Base-by-base conservation (phyloP, 2,329 filamentous ascomycete genomes). In the Aspergillus udagawae region DNA sequence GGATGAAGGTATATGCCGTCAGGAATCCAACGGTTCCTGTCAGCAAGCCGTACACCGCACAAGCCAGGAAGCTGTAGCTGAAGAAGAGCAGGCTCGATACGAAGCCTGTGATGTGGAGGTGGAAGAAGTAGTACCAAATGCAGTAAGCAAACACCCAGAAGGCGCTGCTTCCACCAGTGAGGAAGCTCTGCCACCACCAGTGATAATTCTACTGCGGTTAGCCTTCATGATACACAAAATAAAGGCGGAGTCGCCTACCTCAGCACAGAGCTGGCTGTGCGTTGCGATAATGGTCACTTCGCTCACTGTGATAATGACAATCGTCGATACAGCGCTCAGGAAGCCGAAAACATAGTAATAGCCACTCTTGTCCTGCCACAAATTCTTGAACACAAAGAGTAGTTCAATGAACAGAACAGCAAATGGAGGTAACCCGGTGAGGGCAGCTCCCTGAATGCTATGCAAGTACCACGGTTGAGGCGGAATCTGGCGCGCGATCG, bases 321-420 rank as follows among this genome's bases (percentile, higher is more conserved):
- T 88, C 10, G 84, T 77, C 25, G 82, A 86, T 9, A 94, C 88
- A 17, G 91, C 85, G 7, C 87, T 86, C 61, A 94, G 75, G 77
- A 93, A 96, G 10, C 91, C 91, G 70, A 94, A 96, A 23, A 95
- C 87, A 73, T 96, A 96, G 75, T 96, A 96, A 74, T 92, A 95
- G 6, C 90, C 90, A 68, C 86, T 91, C 79, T 95, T 95, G 75
- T 95, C 91, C 72, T 92, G 88, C 89, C 91, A 94, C 35, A 95
- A 74, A 51, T 88, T 92, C 75, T 91, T 90, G 75, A 95, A 94
- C 51, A 94, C 87, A 70, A 92, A 94, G 45, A 93, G 80, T 14
- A 95, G 82, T 75, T 95, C 91, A 67, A 95, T 91, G 73, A 93
- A 94, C 64, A 95, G 87, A 55, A 95, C 90, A 2, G 89, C 89